Evolutionary conservation across 495 filamentous ascomycete genomes (phyloP), one percentile per base, ranked within the genome.

Genomic region (Penicillium mononematosum): DNA sequence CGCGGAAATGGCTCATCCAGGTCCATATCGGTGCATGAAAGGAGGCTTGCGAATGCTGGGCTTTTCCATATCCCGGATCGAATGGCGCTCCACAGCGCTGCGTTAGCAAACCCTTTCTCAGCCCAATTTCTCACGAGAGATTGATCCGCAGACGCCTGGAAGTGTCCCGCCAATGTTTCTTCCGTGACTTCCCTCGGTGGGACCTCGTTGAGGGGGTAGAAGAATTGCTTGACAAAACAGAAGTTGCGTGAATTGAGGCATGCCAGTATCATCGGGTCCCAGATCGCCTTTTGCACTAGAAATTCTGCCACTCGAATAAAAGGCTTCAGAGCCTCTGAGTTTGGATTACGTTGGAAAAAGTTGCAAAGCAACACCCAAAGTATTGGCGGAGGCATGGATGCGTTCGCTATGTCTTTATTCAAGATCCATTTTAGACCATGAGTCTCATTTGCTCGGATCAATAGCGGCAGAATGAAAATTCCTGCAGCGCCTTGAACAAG

Each of bases 331-430:
- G 43, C 43, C 22, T 45, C 43, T 0, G 43, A 25, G 43, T 10
- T 45, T 27, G 43, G 20, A 45, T 45, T 6, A 25, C 11, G 3
- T 25, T 45, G 2, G 12, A 45, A 45, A 45, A 45, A 45, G 43
- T 45, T 45, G 43, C 43, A 45, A 45, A 45, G 43, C 43, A 45
- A 27, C 11, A 45, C 43, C 43, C 43, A 45, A 16, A 45, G 43
- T 14, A 45, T 45, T 25, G 43, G 43, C 14, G 43, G 22, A 0
- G 43, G 43, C 6, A 27, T 45, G 20, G 20, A 45, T 16, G 43
- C 20, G 9, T 16, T 10, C 11, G 43, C 43, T 2, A 16, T 45
- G 10, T 12, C 20, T n/a, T 27, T 14, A 25, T 45, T 45, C 20
- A 25, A 45, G 27, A 45, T 25, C 43, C 19, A 45, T 45, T 22